phyloP scores from a whole-genome alignment of 2,329 filamentous ascomycete species.

The Nothophoma quercina region DNA sequence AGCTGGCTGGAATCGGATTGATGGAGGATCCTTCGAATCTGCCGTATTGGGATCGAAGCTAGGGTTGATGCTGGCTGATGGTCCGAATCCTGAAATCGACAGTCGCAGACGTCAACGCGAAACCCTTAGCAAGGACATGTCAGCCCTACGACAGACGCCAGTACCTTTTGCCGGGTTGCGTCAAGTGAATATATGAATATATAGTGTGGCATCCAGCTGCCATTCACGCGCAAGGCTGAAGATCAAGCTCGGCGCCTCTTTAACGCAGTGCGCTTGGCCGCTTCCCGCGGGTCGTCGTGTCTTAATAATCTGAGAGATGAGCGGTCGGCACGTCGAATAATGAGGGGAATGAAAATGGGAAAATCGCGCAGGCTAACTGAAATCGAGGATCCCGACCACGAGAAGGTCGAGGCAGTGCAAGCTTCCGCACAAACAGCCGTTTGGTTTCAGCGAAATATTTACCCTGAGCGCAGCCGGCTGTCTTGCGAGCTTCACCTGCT shows the following conservation, averaged over 20 bases:
- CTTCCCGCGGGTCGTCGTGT: conserved; percentile 12
- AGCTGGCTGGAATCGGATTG: background rate
- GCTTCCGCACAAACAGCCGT: conserved; percentile 19
- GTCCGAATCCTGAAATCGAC: conserved; percentile 9
- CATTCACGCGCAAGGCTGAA: conserved; percentile 7
- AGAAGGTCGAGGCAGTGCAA: conserved; percentile 21
- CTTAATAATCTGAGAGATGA: conserved; percentile 14
- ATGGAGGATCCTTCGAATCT: conserved; percentile 1
- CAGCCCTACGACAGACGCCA: background rate
- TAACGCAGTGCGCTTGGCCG: conserved; percentile 5
- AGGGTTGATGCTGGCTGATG: conserved; percentile 5
- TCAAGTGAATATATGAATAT: background rate
- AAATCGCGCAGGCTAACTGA: conserved; percentile 23
- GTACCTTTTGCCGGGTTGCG: conserved; percentile 1
- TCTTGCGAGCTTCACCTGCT: conserved; percentile 13
- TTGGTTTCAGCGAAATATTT: conserved; percentile 18
- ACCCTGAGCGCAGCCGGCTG: conserved; percentile 8
- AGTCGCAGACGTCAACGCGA: conserved; percentile 1
- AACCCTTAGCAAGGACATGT: background rate
- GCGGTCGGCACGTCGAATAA: conserved; percentile 16
- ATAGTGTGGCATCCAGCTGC: background rate
- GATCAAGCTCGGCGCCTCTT: conserved; percentile 10
- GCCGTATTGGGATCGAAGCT: conserved; percentile 5
- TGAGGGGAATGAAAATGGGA: conserved; percentile 17
- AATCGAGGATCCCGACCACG: conserved; percentile 18